These are phyloP conservation scores for Kwoniella europaea DNA, from an alignment of 768 basidiomycete genomes.

Conservation along the genomic window DNA sequence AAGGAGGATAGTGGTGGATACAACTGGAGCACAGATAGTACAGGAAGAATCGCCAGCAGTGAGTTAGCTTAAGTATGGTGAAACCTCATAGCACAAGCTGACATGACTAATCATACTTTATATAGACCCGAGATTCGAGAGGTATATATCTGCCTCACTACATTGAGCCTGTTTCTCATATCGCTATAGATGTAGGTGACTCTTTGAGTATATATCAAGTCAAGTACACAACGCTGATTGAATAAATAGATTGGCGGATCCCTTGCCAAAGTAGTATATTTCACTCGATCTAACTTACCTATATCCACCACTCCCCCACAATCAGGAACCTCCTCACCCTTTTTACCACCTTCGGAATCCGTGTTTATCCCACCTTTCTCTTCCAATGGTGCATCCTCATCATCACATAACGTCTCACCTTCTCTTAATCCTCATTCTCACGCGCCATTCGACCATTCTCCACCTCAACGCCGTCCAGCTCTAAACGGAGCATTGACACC, in stretches of 20 bases:
- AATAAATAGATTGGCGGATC: conserved; percentile 99
- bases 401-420: conserved; percentile 5
- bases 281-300: conserved; percentile 77
- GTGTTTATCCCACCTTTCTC: conserved; percentile 25
- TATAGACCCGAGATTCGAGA: conserved; percentile 73
- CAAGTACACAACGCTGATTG: too few relatives aligned
- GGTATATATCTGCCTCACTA: conserved; percentile 98
- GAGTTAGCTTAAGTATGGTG: conserved; percentile 42
- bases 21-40: conserved; percentile 88
- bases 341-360: conserved; percentile 40
- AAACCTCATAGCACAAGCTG: conserved; percentile 11
- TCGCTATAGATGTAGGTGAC: conserved; percentile 86
- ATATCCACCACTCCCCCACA: conserved; percentile 41
- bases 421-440: conserved; percentile 33
- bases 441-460: conserved; percentile 33
- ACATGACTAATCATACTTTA: conserved; percentile 2
- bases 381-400: conserved; percentile 20
- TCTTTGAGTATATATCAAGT: too few relatives aligned
- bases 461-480: conserved; percentile 33
- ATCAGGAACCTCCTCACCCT: conserved; percentile 38
- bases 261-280: conserved; percentile 96
- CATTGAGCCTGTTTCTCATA: conserved; percentile 95
- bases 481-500: conserved; percentile 56
- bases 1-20: conserved; percentile 90
- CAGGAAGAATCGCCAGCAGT: conserved; percentile 95